A percentile compares a stretch with the other conserved stretches of the same genome.
phyloP scores from a whole-genome alignment of 805 yeast genomes.

The Myxozyma neotropica region DNA sequence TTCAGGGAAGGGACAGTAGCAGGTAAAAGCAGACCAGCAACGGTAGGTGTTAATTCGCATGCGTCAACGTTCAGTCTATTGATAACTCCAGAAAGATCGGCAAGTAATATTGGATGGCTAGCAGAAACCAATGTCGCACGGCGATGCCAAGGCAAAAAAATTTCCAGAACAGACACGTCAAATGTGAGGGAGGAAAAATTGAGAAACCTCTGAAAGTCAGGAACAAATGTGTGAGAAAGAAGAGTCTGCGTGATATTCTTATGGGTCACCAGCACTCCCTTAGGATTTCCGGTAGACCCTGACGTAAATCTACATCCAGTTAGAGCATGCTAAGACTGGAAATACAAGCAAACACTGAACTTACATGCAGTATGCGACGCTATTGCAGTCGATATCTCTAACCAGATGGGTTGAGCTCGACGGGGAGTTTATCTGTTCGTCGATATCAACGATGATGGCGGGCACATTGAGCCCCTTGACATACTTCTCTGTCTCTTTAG shows the following conservation, averaged over 20 bases:
- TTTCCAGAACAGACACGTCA: slow-evolving; percentile 38
- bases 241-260: slow-evolving; percentile 32
- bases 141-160: slow-evolving; percentile 34
- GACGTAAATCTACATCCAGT: slow-evolving; percentile 47
- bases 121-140: slow-evolving; percentile 33
- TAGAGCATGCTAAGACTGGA: background rate
- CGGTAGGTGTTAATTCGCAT: slow-evolving; percentile 37
- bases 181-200: slow-evolving; percentile 37
- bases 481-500: slow-evolving; percentile 2
- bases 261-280: slow-evolving; percentile 49
- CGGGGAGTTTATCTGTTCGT: background rate
- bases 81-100: slow-evolving; percentile 27
- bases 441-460: slow-evolving; percentile 9
- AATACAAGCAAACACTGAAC: background rate
- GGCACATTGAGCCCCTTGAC: slow-evolving; percentile 6
- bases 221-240: slow-evolving; percentile 34
- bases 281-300: slow-evolving; percentile 58
- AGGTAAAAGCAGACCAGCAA: slow-evolving; percentile 30
- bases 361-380: slow-evolving; percentile 31
- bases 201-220: slow-evolving; percentile 31
- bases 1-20: slow-evolving; percentile 22
- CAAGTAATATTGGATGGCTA: slow-evolving; percentile 19
- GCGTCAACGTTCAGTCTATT: slow-evolving; percentile 24
- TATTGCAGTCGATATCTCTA: background rate
- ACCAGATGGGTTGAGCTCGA: background rate